A percentile compares a stretch with the other conserved stretches of the same genome.
These are phyloP conservation scores for Rhynchosporium graminicola DNA, from an alignment of 2,329 filamentous ascomycete species.

Conservation along the genomic window DNA sequence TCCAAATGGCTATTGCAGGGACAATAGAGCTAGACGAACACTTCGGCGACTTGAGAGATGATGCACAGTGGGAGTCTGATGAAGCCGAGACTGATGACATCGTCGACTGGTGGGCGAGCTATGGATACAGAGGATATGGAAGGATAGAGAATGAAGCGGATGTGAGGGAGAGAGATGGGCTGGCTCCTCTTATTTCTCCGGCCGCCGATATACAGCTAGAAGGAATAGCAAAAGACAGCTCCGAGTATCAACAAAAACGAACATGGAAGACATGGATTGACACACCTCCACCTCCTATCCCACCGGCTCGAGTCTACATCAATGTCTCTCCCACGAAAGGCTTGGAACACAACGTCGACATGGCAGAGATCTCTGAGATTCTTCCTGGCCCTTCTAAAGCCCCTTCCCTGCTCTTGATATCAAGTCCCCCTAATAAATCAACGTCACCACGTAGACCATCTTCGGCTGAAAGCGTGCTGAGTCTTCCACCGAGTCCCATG, in stretches of 20 bases:
- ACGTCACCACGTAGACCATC: conserved; percentile 4
- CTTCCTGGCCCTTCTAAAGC: neutral
- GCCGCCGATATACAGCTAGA: neutral
- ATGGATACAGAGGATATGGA: conserved; percentile 29
- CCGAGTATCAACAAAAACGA: neutral
- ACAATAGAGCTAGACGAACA: conserved; percentile 52
- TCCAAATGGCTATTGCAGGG: conserved; percentile 64
- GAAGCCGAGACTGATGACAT: conserved; percentile 32
- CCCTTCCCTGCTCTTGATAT: neutral
- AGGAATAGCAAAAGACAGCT: neutral
- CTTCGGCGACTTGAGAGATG: conserved; percentile 14
- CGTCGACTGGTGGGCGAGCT: conserved; percentile 31
- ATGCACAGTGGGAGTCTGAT: conserved; percentile 26
- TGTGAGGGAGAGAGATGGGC: conserved; percentile 7
- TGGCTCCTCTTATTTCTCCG: neutral
- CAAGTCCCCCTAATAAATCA: neutral
- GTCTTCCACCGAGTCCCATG: conserved; percentile 35
- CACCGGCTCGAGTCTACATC: neutral
- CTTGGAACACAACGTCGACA: conserved; percentile 3
- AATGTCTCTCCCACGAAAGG: neutral
- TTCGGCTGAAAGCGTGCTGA: conserved; percentile 14
- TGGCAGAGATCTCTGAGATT: neutral
- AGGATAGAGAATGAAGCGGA: conserved; percentile 22
- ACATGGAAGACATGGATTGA: conserved; percentile 1
- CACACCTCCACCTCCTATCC: neutral